Evolutionary conservation across 768 basidiomycete species (phyloP).

Genomic region (Hygrophorus russula): DNA sequence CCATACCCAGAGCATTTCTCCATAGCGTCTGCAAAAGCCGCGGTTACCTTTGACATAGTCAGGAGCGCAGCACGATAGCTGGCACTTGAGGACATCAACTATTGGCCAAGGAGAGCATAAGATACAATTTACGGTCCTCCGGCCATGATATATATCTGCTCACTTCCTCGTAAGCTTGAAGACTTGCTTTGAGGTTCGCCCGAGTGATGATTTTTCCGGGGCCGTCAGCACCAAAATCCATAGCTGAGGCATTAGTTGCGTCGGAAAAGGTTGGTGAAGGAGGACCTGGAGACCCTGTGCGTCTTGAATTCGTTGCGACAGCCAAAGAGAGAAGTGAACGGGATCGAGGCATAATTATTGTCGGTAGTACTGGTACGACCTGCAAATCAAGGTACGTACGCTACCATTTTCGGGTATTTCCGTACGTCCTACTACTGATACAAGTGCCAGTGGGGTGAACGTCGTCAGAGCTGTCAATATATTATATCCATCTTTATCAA

Average conservation of each 20-base stretch:
- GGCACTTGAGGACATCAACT: slow-evolving; percentile 71
- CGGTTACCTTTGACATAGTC: slow-evolving; percentile 73
- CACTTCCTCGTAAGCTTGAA: slow-evolving; percentile 77
- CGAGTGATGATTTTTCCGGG: slow-evolving; percentile 78
- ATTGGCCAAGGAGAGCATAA: slow-evolving; percentile 3
- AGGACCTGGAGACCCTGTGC: slow-evolving; percentile 40
- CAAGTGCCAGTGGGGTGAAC: no score
- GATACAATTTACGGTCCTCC: neutral
- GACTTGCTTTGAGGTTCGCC: slow-evolving; percentile 61
- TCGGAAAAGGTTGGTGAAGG: slow-evolving; percentile 84
- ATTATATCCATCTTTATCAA: no score
- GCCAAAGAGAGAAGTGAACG: slow-evolving; percentile 47
- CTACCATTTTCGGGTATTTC: no score
- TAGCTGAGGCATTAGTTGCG: slow-evolving; percentile 63
- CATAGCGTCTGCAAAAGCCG: slow-evolving; percentile 79
- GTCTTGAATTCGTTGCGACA: slow-evolving; percentile 29
- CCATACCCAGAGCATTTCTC: slow-evolving; percentile 75
- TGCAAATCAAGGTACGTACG: no score
- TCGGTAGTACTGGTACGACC: neutral
- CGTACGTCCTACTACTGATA: no score
- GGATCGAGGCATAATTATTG: slow-evolving; percentile 37
- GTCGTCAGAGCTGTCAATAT: no score
- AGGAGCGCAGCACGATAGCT: slow-evolving; percentile 74
- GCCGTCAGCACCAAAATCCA: slow-evolving; percentile 66
- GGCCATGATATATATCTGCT: neutral